phyloP scores from a whole-genome alignment of 495 filamentous ascomycete genomes.

The Penicillium argentinense region DNA sequence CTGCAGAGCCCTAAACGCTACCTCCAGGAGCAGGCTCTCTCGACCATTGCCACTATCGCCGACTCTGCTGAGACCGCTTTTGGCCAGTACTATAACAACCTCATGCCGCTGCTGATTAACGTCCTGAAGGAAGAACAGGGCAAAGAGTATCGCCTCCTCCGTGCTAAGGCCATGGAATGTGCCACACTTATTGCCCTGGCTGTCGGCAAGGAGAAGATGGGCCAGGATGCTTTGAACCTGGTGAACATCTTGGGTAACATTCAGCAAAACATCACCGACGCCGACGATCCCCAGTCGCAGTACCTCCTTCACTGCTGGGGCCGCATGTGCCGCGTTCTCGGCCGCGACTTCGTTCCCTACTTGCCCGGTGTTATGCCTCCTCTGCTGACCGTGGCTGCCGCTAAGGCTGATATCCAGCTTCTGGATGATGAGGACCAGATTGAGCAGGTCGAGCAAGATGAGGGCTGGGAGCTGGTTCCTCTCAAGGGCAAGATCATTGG shows the following conservation, averaged over 20 bases:
- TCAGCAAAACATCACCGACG: conserved; percentile 82
- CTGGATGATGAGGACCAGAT: conserved; percentile 95
- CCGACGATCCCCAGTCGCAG: conserved; percentile 94
- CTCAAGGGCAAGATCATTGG: conserved; percentile 97
- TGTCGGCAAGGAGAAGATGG: conserved; percentile 90
- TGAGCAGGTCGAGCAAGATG: conserved; percentile 87
- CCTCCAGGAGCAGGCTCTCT: conserved; percentile 96
- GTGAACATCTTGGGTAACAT: conserved; percentile 85
- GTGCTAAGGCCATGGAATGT: conserved; percentile 99
- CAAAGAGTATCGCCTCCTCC: conserved; percentile 86
- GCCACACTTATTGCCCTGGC: conserved; percentile 95
- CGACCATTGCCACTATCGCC: conserved; percentile 97
- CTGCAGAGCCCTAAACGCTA: conserved; percentile 89
- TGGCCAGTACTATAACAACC: conserved; percentile 87
- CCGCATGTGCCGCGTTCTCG: conserved; percentile 94
- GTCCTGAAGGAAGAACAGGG: conserved; percentile 85
- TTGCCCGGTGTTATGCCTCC: conserved; percentile 93
- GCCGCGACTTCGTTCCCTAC: conserved; percentile 87
- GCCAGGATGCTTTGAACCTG: conserved; percentile 77
- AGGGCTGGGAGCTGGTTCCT: conserved; percentile 97
- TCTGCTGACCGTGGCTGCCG: conserved; percentile 83
- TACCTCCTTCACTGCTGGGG: conserved; percentile 99
- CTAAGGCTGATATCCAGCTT: conserved; percentile 96
- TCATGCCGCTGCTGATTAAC: conserved; percentile 93
- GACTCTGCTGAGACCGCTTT: conserved; percentile 97